Base-by-base conservation (phyloP, 495 filamentous ascomycete genomes). In the Tuber magnatum region DNA sequence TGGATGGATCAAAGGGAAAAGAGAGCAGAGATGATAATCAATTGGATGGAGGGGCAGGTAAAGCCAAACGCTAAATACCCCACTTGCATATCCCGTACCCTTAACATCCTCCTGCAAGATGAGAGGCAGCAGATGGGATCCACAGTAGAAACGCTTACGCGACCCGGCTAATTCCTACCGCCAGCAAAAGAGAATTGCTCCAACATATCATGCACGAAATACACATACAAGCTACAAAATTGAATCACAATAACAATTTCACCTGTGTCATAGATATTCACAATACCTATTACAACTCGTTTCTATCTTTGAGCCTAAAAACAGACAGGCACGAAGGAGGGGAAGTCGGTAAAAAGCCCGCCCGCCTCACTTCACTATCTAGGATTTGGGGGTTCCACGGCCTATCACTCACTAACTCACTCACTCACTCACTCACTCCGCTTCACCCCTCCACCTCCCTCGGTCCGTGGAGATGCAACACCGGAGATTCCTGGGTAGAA, bases 181-280 rank as follows among this genome's bases (percentile, higher is more conserved):
- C 56, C 56, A 18, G 56, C 56, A 35, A 35, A 28, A 18, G 28
- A 1, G 5, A 65, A 65, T n/a, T n/a, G 5, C 24, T 61, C 51
- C 10, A 61, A 61, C n/a, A 28, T 61, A 10, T 12, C n/a, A 32
- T 61, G 51, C 51, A 28, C 24, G 51, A 10, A 28, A 61, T 20
- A 3, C 56, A 12, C 56, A 35, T 65, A 35, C 56, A 35, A 32
- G 14, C 28, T 35, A 35, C 28, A 35, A 35, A 65, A 65, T 65
- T 32, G 14, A 65, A 35, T 65, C 35, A 35, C 28, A 65, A 35
- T 65, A 65, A 65, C 56, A 65, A 65, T 65, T 65, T 65, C 56
- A 20, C 56, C 14, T 65, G 56, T 65, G 56, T 65, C 56, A 65
- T 65, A 65, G 56, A 65, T 65, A 65, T 65, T 65, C 56, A 65